Conservation (phyloP, 2,329 filamentous ascomycete species). For the Periconia macrospinosa region DNA sequence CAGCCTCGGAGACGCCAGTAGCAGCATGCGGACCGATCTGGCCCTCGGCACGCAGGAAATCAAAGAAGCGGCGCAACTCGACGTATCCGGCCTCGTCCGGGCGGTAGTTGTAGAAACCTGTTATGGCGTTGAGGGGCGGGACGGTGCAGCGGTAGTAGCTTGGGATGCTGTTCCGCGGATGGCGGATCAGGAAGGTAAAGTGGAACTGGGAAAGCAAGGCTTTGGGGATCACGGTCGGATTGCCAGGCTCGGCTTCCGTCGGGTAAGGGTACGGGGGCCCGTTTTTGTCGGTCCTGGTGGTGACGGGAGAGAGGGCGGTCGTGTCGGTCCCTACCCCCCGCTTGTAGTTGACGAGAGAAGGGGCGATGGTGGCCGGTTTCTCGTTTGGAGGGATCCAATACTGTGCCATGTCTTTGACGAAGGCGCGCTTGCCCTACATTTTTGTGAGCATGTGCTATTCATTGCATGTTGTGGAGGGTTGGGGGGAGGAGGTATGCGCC, state of each 20-base stretch:
- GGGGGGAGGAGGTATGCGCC: background rate
- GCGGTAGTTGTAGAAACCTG: slow-evolving; percentile 85
- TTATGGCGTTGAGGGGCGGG: slow-evolving; percentile 78
- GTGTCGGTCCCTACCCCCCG: slow-evolving; percentile 62
- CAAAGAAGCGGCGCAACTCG: slow-evolving; percentile 84
- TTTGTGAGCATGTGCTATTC: slow-evolving; percentile 23
- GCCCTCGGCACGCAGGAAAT: slow-evolving; percentile 72
- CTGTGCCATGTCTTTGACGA: slow-evolving; percentile 98
- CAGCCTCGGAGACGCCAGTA: slow-evolving; percentile 33
- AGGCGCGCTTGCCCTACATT: slow-evolving; percentile 79
- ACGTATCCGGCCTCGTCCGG: slow-evolving; percentile 86
- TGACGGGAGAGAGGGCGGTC: slow-evolving; percentile 36
- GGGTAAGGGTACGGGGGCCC: slow-evolving; percentile 60
- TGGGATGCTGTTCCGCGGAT: slow-evolving; percentile 88
- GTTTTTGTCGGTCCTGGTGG: slow-evolving; percentile 23
- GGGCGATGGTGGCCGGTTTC: slow-evolving; percentile 70
- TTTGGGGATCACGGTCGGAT: slow-evolving; percentile 82
- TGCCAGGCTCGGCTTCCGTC: slow-evolving; percentile 64
- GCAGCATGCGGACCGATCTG: slow-evolving; percentile 71
- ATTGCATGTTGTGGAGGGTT: background rate
- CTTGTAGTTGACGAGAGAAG: slow-evolving; percentile 67
- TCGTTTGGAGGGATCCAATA: slow-evolving; percentile 80
- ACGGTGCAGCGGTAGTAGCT: slow-evolving; percentile 94
- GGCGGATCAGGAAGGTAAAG: slow-evolving; percentile 95
- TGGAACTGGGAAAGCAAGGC: slow-evolving; percentile 78